Evolutionary conservation across 495 filamentous ascomycete species (phyloP), one percentile per base, ranked within the genome.

Genomic region (Tuber aestivum): DNA sequence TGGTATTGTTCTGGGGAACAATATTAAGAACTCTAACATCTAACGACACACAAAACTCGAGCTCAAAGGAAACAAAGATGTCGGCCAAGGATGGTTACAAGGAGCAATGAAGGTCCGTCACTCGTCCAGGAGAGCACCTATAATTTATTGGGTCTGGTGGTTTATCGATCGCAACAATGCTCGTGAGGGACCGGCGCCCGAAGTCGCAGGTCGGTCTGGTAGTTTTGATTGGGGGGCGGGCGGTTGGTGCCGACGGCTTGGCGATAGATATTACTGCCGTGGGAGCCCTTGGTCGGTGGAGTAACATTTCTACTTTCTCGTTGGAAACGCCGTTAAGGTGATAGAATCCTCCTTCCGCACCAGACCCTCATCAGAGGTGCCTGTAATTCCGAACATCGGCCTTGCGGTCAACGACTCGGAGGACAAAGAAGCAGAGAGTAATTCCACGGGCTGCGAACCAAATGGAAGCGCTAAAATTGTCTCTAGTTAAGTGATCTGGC

Each of bases 1-100:
- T 79, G 73, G 78, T 75, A 73, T 75, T 79, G 78, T 79, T 72
- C 72, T 16, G 56, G 56, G 27, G 70, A 38, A 79, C 78, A 79
- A 79, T 79, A 79, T 78, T 42, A 79, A 79, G 76, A 72, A 41
- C 56, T 61, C 56, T 61, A 61, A 61, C 32, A 61, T 61, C n/a
- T 16, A 61, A 32, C 56, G 12, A 32, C n/a, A 61, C 56, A 61
- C 27, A 61, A 61, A 61, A 61, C 56, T 32, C 56, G 14, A 61
- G n/a, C 56, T 32, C 56, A 61, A 32, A 32, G 56, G 56, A 61
- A 61, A 61, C 56, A 61, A 61, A 61, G 56, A 61, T 61, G n/a
- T 32, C 32, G 2, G 56, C n/a, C n/a, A 32, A 32, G 56, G 56
- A 9, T 5, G 27, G 27, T 2, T 61, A 2, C 27, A 61, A 61